A percentile compares a stretch with the other conserved stretches of the same genome.
These are phyloP conservation scores for Beauveria asiatica DNA, from an alignment of 2,329 filamentous ascomycete genomes.

Conservation along the genomic window DNA sequence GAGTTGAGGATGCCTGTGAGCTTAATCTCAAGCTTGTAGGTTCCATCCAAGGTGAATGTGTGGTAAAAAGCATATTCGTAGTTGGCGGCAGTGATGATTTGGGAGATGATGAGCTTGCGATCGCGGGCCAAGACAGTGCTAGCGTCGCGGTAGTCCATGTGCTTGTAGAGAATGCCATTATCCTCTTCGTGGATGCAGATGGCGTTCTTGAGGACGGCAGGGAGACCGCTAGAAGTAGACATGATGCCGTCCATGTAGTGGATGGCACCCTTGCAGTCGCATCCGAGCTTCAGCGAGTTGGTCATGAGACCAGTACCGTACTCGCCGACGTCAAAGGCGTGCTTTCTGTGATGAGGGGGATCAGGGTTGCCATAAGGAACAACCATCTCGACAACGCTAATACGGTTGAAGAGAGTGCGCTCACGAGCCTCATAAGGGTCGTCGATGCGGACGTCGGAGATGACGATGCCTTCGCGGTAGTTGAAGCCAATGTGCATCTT, in stretches of 20 bases:
- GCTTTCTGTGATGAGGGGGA: constrained; percentile 55
- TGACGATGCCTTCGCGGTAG: constrained; percentile 59
- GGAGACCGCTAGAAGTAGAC: constrained; percentile 58
- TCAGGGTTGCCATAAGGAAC: constrained; percentile 60
- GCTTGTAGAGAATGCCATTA: constrained; percentile 55
- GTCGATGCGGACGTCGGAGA: constrained; percentile 61
- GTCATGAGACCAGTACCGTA: constrained; percentile 56
- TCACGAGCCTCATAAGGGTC: constrained; percentile 31
- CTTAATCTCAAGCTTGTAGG: constrained; percentile 52
- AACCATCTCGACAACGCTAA: constrained; percentile 63
- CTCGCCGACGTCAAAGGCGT: constrained; percentile 62
- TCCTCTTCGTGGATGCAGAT: constrained; percentile 31
- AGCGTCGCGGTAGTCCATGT: constrained; percentile 53
- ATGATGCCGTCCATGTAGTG: constrained; percentile 48
- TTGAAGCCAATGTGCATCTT: constrained; percentile 66
- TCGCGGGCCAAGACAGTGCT: constrained; percentile 48
- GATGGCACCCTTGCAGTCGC: constrained; percentile 65
- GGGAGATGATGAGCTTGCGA: constrained; percentile 53
- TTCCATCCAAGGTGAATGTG: constrained; percentile 46
- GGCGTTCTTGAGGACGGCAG: constrained; percentile 55
- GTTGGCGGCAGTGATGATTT: constrained; percentile 57
- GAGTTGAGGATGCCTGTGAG: constrained; percentile 41
- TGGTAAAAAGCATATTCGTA: constrained; percentile 48
- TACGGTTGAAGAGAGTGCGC: constrained; percentile 57
- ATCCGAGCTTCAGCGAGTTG: constrained; percentile 58